Percentiles rank a stretch among this genome's conserved stretches.
Conservation (phyloP, 495 filamentous ascomycete species). For the Penicillium antarcticum region DNA sequence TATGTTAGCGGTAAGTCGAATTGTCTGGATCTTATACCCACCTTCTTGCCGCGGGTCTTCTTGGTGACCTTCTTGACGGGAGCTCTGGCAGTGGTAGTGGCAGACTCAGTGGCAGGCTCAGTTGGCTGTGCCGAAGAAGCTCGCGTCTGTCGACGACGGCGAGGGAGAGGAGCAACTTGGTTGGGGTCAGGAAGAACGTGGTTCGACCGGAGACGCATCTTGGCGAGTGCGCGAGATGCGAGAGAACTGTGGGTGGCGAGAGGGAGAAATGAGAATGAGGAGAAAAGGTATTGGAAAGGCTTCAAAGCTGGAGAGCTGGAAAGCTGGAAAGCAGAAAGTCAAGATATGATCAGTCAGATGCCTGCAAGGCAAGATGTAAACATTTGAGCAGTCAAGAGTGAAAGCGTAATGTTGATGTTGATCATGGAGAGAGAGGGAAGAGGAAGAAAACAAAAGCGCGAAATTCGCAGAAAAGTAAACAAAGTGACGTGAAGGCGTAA, state of each 20-base stretch:
- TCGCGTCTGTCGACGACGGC: slow-evolving; percentile 19
- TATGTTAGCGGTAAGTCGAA: background rate
- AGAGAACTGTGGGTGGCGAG: background rate
- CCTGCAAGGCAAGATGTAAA: background rate
- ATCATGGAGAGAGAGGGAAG: background rate
- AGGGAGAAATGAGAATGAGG: background rate
- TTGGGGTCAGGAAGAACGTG: background rate
- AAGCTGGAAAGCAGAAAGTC: background rate
- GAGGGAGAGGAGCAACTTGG: background rate
- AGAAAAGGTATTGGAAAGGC: background rate
- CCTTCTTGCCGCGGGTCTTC: background rate
- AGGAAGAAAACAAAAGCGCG: background rate
- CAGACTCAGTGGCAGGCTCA: slow-evolving; percentile 1
- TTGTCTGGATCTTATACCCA: background rate
- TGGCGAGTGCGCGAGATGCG: background rate
- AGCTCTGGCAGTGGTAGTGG: slow-evolving; percentile 4
- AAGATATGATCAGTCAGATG: background rate
- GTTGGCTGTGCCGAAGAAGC: slow-evolving; percentile 16
- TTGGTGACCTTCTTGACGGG: background rate
- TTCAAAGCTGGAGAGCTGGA: background rate
- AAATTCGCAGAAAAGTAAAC: background rate
- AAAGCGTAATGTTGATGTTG: background rate
- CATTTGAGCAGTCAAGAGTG: background rate
- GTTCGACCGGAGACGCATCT: slow-evolving; percentile 7
- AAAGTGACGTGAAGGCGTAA: background rate